Conservation (phyloP, 1,284 basidiomycete genomes). For the Stygiomarasmius scandens region DNA sequence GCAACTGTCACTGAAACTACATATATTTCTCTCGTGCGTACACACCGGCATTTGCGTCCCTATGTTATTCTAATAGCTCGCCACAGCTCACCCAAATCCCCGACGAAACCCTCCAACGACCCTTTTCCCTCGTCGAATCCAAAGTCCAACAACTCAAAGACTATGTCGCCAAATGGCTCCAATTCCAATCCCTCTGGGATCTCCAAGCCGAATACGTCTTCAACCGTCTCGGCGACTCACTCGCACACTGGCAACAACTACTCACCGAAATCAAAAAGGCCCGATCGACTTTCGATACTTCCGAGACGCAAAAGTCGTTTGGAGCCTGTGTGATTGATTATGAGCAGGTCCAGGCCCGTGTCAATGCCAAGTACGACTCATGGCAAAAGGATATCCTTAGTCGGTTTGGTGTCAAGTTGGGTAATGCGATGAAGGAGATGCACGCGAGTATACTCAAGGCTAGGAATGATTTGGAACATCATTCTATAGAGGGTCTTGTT, state of each 20-base stretch:
- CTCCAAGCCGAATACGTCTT: conserved; percentile 97
- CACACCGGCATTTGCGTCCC: conserved; percentile 29
- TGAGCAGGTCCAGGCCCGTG: conserved; percentile 95
- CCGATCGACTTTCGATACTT: conserved; percentile 94
- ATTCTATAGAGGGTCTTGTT: conserved; percentile 60
- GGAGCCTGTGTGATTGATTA: conserved; percentile 96
- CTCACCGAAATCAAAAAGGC: conserved; percentile 96
- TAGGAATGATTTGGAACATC: conserved; percentile 90
- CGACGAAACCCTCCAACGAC: conserved; percentile 76
- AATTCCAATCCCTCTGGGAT: conserved; percentile 99
- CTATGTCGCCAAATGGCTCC: conserved; percentile 97
- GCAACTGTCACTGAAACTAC: conserved; percentile 66
- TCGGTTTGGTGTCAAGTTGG: conserved; percentile 90
- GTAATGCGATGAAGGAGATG: conserved; percentile 95
- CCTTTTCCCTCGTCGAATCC: conserved; percentile 85
- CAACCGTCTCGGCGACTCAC: conserved; percentile 89
- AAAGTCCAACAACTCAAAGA: conserved; percentile 87
- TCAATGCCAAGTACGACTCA: conserved; percentile 97
- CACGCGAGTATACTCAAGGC: conserved; percentile 92
- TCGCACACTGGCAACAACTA: conserved; percentile 93
- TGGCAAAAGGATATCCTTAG: conserved; percentile 96
- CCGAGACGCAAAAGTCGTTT: conserved; percentile 90
- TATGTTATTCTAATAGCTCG: neutral
- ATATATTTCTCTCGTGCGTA: conserved; percentile 87
- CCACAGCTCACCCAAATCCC: conserved; percentile 75